Percentiles rank a stretch among this genome's conserved stretches.
Conservation (phyloP, 306 rosid genomes). For the Trichosanthes cucumerina region DNA sequence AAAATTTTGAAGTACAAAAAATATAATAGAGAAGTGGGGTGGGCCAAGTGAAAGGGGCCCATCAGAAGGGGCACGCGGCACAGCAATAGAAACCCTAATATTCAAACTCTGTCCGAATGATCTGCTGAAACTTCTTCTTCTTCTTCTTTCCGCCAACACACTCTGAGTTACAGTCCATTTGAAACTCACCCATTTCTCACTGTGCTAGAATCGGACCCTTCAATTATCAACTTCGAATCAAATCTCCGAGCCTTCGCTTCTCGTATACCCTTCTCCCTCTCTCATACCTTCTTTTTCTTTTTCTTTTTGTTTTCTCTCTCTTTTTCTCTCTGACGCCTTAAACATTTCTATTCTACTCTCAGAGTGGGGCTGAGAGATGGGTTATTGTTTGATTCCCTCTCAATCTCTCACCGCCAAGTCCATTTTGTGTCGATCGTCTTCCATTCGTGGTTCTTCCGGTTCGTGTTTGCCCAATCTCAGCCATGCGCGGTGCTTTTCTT, state of each 20-base stretch:
- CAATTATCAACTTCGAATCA: background rate
- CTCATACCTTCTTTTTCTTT: background rate
- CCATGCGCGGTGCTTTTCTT: conserved; percentile 3
- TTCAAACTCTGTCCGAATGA: background rate
- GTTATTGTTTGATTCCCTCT: conserved; percentile 25
- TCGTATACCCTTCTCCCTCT: background rate
- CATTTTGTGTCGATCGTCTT: background rate
- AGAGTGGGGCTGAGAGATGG: conserved; percentile 14
- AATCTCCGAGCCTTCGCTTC: background rate
- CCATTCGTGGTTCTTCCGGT: conserved; percentile 5
- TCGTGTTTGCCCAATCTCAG: conserved; percentile 14
- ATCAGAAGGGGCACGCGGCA: background rate
- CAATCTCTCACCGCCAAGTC: conserved; percentile 16
- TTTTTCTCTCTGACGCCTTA: background rate
- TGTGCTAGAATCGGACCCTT: background rate
- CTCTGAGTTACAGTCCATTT: background rate
- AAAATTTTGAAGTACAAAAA: no score
- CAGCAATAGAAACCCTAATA: background rate
- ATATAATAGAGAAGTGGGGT: background rate
- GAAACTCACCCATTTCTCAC: background rate
- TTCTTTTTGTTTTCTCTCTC: no score
- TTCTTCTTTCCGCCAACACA: background rate
- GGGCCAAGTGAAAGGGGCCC: background rate
- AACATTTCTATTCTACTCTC: background rate
- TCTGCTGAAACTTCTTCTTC: background rate